Percentiles rank a stretch among this genome's conserved stretches.
These are phyloP conservation scores for Ophiostoma perfectum DNA, from an alignment of 2,329 filamentous ascomycete genomes.

Conservation along the genomic window DNA sequence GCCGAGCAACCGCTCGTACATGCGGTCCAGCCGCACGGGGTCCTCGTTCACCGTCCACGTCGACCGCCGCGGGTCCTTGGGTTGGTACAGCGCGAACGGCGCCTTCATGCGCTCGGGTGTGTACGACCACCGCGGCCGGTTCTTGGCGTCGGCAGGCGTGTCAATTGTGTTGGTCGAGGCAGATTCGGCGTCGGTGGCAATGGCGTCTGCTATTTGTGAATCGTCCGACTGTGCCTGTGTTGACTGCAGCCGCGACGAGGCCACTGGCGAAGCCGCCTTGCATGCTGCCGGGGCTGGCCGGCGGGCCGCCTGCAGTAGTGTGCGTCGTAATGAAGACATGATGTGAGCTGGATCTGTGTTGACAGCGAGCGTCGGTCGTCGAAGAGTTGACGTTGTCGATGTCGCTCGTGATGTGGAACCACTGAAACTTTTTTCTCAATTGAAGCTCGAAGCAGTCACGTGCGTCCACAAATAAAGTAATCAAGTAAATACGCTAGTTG, in stretches of 20 bases:
- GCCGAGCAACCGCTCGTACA: slow-evolving; percentile 73
- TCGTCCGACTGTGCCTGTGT: background rate
- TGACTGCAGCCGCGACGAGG: slow-evolving; percentile 1
- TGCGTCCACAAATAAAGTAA: background rate
- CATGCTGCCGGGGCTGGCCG: slow-evolving; percentile 8
- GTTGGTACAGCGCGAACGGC: slow-evolving; percentile 57
- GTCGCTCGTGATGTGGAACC: background rate
- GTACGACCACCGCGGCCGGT: slow-evolving; percentile 60
- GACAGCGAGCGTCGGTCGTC: background rate
- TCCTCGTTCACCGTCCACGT: slow-evolving; percentile 69
- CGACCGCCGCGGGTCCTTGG: slow-evolving; percentile 48
- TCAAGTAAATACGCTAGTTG: background rate
- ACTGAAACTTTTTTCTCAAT: slow-evolving; percentile 9
- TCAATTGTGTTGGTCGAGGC: slow-evolving; percentile 14
- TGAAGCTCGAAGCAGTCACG: slow-evolving; percentile 4
- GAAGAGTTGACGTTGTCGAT: background rate
- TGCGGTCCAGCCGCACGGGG: slow-evolving; percentile 65
- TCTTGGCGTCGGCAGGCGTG: slow-evolving; percentile 6
- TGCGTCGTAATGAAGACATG: slow-evolving; percentile 16
- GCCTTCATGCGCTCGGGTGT: slow-evolving; percentile 67
- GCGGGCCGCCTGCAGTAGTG: slow-evolving; percentile 4
- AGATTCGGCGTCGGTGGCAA: background rate
- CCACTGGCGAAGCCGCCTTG: background rate
- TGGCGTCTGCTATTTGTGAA: slow-evolving; percentile 13
- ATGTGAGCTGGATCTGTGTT: background rate